A percentile compares a stretch with the other conserved stretches of the same genome.
phyloP scores from a whole-genome alignment of 2,329 filamentous ascomycete species.

The Rhynchosporium agropyri region DNA sequence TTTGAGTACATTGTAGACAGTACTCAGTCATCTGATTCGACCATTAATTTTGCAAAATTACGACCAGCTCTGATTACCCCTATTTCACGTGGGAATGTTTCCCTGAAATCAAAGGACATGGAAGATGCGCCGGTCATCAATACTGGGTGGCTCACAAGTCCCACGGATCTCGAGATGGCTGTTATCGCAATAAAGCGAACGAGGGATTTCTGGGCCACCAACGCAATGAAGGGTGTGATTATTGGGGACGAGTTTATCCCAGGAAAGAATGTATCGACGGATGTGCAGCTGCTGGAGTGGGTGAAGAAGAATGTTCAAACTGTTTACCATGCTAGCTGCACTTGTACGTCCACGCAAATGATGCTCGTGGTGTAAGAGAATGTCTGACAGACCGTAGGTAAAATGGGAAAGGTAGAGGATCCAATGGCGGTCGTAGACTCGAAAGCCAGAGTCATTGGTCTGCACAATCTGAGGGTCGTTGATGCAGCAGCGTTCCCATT shows the following conservation, averaged over 20 bases:
- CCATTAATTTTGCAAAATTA: too few species aligned
- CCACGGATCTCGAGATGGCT: constrained; percentile 49
- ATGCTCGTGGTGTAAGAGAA: too few species aligned
- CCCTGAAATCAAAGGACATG: constrained; percentile 42
- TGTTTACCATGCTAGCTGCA: constrained; percentile 57
- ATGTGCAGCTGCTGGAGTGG: constrained; percentile 30
- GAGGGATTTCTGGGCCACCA: constrained; percentile 39
- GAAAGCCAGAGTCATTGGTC: constrained; percentile 30
- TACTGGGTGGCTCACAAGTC: constrained; percentile 50
- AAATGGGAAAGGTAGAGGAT: constrained; percentile 55
- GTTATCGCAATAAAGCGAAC: constrained; percentile 49
- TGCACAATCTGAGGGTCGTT: constrained; percentile 30
- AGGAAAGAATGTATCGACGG: constrained; percentile 23
- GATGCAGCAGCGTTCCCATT: constrained; percentile 32
- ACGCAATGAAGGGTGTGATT: constrained; percentile 17
- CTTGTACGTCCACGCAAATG: constrained; percentile 39
- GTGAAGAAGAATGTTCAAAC: constrained; percentile 35
- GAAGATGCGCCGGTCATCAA: constrained; percentile 45
- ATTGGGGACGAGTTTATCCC: constrained; percentile 29
- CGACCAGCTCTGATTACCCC: constrained; percentile 44
- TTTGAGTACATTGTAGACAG: constrained; percentile 38
- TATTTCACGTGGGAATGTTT: constrained; percentile 49
- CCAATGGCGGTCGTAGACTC: constrained; percentile 38
- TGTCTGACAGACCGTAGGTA: constrained; percentile 25
- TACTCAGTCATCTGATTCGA: too few species aligned